These are phyloP conservation scores for Oxytropis ochrocephala DNA, from an alignment of 306 rosid genomes.

Conservation along the genomic window DNA sequence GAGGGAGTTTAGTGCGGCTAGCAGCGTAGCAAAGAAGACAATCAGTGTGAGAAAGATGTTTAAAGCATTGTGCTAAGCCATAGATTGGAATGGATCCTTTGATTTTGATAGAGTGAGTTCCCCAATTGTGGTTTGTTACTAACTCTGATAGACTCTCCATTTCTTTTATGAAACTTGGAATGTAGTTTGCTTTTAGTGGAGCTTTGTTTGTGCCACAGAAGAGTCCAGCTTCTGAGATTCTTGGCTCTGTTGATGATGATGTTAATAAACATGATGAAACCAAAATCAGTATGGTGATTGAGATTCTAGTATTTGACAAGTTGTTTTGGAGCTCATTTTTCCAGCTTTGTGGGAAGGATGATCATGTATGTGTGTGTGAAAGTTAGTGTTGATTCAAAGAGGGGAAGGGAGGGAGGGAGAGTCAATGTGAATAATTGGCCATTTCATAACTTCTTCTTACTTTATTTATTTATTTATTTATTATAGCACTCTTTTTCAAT, in stretches of 20 bases:
- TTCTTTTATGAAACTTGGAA: slow-evolving; percentile 58
- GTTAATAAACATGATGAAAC: background rate
- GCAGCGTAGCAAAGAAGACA: slow-evolving; percentile 81
- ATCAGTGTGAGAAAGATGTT: slow-evolving; percentile 65
- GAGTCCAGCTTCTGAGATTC: slow-evolving; percentile 44
- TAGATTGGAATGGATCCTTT: slow-evolving; percentile 36
- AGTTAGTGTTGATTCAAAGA: background rate
- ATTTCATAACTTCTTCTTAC: background rate
- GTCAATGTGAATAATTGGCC: background rate
- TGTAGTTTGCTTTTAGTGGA: slow-evolving; percentile 17
- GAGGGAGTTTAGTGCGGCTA: slow-evolving; percentile 65
- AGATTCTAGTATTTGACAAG: background rate
- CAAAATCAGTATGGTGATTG: slow-evolving; percentile 12
- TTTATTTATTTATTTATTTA: too few species aligned
- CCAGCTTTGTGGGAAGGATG: background rate
- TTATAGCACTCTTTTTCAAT: background rate
- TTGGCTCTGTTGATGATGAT: slow-evolving; percentile 42
- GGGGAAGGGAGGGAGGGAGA: background rate
- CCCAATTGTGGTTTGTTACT: slow-evolving; percentile 32
- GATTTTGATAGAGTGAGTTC: slow-evolving; percentile 35
- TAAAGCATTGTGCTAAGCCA: slow-evolving; percentile 64
- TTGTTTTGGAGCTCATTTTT: background rate
- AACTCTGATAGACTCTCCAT: slow-evolving; percentile 55
- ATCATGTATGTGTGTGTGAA: too few species aligned
- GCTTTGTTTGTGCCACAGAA: slow-evolving; percentile 39